phyloP scores from a whole-genome alignment of 768 basidiomycete species.

The Crepidotus variabilis region DNA sequence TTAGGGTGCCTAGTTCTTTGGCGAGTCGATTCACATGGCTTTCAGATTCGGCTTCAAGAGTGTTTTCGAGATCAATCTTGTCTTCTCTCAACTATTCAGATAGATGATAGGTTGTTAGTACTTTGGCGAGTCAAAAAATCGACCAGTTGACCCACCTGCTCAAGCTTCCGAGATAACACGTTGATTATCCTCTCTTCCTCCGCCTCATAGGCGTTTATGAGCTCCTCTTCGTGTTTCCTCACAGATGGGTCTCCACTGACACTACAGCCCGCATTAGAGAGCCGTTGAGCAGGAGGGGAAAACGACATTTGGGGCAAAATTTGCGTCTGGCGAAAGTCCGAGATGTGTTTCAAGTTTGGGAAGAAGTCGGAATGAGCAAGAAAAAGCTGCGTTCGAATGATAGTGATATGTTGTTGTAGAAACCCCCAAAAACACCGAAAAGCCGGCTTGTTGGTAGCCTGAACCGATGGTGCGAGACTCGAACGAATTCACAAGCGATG shows the following conservation, averaged over 20 bases:
- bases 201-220: constrained; percentile 87
- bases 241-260: neutral
- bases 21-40: constrained; percentile 76
- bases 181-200: constrained; percentile 90
- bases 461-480: no score
- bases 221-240: constrained; percentile 46
- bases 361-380: no score
- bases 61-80: constrained; percentile 80
- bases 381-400: no score
- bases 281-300: neutral
- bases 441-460: no score
- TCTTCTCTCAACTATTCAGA: constrained; percentile 67
- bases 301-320: neutral
- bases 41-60: constrained; percentile 82
- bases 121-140: neutral
- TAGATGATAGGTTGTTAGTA: neutral
- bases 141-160: constrained; percentile 50
- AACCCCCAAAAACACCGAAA: no score
- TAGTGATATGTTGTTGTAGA: no score
- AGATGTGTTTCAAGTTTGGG: no score
- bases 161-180: constrained; percentile 75
- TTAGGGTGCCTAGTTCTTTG: constrained; percentile 63
- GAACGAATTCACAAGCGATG: no score
- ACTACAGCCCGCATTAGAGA: neutral
- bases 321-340: no score